Evolutionary conservation across 1,139 yeast genomes (phyloP), one percentile per base, ranked within the genome.

Genomic region (Petasospora rhodanensis): DNA sequence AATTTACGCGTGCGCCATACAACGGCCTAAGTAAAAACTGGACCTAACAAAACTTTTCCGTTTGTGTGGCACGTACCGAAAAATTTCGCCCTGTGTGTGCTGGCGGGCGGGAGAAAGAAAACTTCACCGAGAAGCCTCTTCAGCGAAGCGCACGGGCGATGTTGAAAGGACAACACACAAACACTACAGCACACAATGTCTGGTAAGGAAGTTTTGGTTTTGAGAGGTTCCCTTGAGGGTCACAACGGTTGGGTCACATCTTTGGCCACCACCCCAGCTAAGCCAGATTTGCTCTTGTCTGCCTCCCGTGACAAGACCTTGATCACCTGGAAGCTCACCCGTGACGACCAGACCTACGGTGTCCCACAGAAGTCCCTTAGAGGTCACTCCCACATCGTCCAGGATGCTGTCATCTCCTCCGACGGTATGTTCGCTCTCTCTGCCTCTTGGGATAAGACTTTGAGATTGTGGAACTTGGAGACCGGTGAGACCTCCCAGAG

Each of bases 331-430:
- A 82, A 86, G 73, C 80, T 89, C 73, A 89, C 97, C 66, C 91
- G 95, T 64, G 96, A 87, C 62, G 96, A 87, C 72, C 79, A 78
- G 74, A 83, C 85, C 69, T 89, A 86, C 76, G 99, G 98, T 79
- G 86, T 86, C 58, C 95, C 99, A 70, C 86, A 87, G 77, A 86
- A 83, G 73, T 85, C 97, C 54, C 81, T 93, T 71, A 82, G 76
- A 65, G 99, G 99, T 64, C 99, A 91, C 86, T 82, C 95, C 57
- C 98, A 91, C 89, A 91, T 91, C 64, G 95, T 91, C 55, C 91
- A 87, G 74, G 98, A 91, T 66, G 93, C 89, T 66, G 85, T 94
- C 65, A 84, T 91, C 73, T 86, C 98, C 51, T 91, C 94, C 65
- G 98, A 93, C 67, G 98, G 98, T 70, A 81, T 84, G 64, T 91